Base-by-base conservation (phyloP, 1,284 basidiomycete species). In the Ustilago shanxiensis region DNA sequence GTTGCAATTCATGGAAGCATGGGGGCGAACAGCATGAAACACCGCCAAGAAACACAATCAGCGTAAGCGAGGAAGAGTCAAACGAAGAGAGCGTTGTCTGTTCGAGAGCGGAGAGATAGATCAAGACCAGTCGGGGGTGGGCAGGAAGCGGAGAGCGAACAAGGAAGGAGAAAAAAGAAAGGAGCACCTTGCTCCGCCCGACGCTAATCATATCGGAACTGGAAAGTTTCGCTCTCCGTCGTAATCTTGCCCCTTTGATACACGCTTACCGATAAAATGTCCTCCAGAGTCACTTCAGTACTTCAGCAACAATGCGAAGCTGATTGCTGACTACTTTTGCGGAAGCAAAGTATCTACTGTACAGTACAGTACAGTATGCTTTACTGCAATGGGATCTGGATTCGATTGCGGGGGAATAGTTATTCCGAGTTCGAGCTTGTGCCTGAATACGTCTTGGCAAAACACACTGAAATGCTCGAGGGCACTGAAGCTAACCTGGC, bases 371-470 rank as follows among this genome's bases (percentile, higher is more conserved):
- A n/a, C n/a, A n/a, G n/a, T n/a, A n/a, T n/a, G n/a, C n/a, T n/a
- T n/a, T n/a, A 37, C 20, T 39, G 53, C 24, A 37, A 56, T 11
- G 18, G 51, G 16, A 18, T 26, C 39, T 22, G n/a, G n/a, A 4
- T 39, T 16, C 28, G 29, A 39, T 47, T 44, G 60, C 60, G 54
- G 54, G 45, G 44, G 29, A 57, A 41, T 13, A 59, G 33, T 31
- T 63, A 20, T 51, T 56, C 45, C 61, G 61, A 13, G 29, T 44
- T 31, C 20, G 20, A 31, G 24, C 18, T 49, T 29, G 45, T 59
- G 47, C 45, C 33, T 59, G 57, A 49, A 22, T 13, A n/a, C 22
- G 33, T 59, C 57, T 59, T 59, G 57, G 57, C 57, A n/a, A 47
- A 58, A 16, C 13, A 49, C 1, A 18, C 2, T 35, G 18, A 31